Percentiles rank a stretch among this genome's conserved stretches.
phyloP scores from a whole-genome alignment of 1,284 basidiomycete genomes.

The Fomitopsis palustris region DNA sequence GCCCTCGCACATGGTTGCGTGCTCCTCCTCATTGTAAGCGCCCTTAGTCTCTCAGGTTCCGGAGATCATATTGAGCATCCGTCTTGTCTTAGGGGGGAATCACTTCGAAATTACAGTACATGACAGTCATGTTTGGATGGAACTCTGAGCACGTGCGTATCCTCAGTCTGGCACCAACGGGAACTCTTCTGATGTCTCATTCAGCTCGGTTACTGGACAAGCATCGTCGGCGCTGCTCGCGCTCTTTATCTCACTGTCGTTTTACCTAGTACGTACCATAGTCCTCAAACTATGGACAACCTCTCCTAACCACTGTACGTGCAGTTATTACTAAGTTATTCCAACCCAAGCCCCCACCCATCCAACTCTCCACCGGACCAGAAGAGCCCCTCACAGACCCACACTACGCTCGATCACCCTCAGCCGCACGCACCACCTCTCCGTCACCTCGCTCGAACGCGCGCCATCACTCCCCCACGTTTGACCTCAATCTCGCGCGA shows the following conservation, averaged over 20 bases:
- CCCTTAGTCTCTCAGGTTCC: background rate
- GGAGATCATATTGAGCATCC: background rate
- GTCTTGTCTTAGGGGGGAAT: slow-evolving; percentile 15
- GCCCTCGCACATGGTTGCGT: slow-evolving; percentile 51
- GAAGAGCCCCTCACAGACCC: slow-evolving; percentile 29
- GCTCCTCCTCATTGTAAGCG: slow-evolving; percentile 36
- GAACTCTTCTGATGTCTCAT: background rate
- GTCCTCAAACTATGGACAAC: background rate
- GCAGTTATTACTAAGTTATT: slow-evolving; percentile 50
- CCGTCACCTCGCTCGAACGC: slow-evolving; percentile 2
- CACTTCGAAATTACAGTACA: slow-evolving; percentile 69
- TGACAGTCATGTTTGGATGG: slow-evolving; percentile 68
- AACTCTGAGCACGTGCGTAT: slow-evolving; percentile 55
- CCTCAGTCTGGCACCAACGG: background rate
- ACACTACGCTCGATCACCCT: slow-evolving; percentile 12
- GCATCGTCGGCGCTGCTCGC: slow-evolving; percentile 53
- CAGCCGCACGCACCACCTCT: background rate
- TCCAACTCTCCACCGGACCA: slow-evolving; percentile 31
- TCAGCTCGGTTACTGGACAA: slow-evolving; percentile 78
- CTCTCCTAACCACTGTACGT: background rate
- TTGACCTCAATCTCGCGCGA: slow-evolving; percentile 64
- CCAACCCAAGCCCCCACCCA: slow-evolving; percentile 25
- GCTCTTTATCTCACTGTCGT: slow-evolving; percentile 60
- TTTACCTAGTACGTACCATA: slow-evolving; percentile 54
- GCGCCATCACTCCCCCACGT: slow-evolving; percentile 35